These are phyloP conservation scores for Fusarium compactum DNA, from an alignment of 2,329 filamentous ascomycete genomes.

Conservation along the genomic window DNA sequence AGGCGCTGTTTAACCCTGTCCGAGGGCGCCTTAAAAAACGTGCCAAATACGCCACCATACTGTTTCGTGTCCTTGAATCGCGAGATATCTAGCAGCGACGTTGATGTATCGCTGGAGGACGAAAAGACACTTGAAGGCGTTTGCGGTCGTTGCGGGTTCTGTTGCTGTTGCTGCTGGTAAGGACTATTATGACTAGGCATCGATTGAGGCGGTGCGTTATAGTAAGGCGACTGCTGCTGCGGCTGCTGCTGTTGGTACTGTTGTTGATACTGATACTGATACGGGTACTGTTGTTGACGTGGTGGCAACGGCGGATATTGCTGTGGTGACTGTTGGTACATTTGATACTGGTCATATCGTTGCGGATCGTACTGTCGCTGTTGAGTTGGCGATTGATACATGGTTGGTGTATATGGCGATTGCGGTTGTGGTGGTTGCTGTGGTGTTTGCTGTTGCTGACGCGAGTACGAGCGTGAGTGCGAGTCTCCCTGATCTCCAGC, in stretches of 20 bases:
- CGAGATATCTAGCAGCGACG: constrained; percentile 76
- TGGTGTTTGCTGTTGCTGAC: constrained; percentile 38
- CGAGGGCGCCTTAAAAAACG: constrained; percentile 73
- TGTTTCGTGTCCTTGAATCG: constrained; percentile 60
- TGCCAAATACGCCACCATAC: constrained; percentile 67
- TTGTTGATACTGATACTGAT: constrained; percentile 24
- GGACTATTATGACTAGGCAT: constrained; percentile 35
- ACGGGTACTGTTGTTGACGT: constrained; percentile 23
- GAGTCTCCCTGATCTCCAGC: constrained; percentile 45
- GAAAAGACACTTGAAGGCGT: constrained; percentile 54
- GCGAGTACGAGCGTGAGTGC: constrained; percentile 19
- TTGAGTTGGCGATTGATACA: constrained; percentile 35
- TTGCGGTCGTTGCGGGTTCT: constrained; percentile 45
- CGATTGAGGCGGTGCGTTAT: constrained; percentile 36
- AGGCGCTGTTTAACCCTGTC: constrained; percentile 57
- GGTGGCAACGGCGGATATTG: constrained; percentile 35
- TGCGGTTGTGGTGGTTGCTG: constrained; percentile 33
- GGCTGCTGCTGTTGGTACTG: constrained; percentile 33
- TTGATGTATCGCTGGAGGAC: constrained; percentile 65
- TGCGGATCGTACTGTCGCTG: constrained; percentile 32
- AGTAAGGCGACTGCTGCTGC: constrained; percentile 34
- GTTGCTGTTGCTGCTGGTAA: constrained; percentile 31
- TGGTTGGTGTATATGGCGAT: constrained; percentile 8
- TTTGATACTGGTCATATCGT: constrained; percentile 40
- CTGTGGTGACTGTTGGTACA: constrained; percentile 37